phyloP scores from a whole-genome alignment of 163 green algal species.

The Volvox carteri region DNA sequence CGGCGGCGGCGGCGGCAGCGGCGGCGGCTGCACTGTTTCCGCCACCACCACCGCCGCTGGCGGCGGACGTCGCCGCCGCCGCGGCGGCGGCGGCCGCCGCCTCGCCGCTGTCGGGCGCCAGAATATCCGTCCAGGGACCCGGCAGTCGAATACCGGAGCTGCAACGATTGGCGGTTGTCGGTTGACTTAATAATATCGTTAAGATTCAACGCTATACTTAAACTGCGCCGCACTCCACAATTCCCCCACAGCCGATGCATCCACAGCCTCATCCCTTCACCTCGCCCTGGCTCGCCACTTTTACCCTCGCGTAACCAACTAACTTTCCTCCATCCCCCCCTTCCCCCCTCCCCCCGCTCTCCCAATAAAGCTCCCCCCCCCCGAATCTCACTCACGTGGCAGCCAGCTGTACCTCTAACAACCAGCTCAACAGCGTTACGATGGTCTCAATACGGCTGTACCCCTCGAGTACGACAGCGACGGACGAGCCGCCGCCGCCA shows the following conservation, averaged over 20 bases:
- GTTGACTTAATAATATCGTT: not conserved
- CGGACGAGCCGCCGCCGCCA: not conserved
- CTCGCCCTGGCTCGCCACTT: not conserved
- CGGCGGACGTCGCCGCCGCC: not conserved
- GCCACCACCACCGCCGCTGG: no score
- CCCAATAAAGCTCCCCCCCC: not conserved
- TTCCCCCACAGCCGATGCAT: not conserved
- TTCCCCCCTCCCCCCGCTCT: not conserved
- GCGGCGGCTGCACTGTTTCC: no score
- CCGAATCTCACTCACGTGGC: conserved; percentile 25
- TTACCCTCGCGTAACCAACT: not conserved
- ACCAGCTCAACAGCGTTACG: conserved; percentile 55
- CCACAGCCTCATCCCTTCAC: not conserved
- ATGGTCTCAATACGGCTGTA: conserved; percentile 53
- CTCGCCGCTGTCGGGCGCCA: not conserved
- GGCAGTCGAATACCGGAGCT: conserved; percentile 12
- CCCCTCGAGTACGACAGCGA: conserved; percentile 48
- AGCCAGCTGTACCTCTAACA: conserved; percentile 21
- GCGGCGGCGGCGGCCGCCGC: not conserved
- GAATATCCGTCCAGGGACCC: conserved; percentile 37
- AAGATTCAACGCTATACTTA: no score
- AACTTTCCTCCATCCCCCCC: not conserved
- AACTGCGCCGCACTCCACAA: not conserved
- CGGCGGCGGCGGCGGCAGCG: not conserved
- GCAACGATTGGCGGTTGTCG: not conserved